A percentile compares a stretch with the other conserved stretches of the same genome.
Conservation (phyloP, 2,329 filamentous ascomycete species). For the Ilyonectria mors-panacis region DNA sequence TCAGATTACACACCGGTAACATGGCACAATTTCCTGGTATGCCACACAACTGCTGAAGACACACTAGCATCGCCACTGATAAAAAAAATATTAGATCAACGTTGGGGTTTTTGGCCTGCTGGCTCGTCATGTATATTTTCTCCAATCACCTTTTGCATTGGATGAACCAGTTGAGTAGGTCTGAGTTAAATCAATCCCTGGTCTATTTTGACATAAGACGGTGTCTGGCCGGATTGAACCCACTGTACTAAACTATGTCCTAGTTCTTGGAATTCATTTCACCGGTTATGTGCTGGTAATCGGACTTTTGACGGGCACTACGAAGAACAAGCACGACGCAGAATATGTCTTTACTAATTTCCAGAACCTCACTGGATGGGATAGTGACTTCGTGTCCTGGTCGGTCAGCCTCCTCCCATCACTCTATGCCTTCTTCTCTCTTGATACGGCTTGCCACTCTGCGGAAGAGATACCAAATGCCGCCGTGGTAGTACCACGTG, state of each 20-base stretch:
- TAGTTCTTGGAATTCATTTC: neutral
- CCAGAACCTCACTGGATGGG: neutral
- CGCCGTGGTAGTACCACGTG: neutral
- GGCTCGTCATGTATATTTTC: neutral
- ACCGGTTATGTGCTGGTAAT: neutral
- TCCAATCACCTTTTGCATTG: neutral
- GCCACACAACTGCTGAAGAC: neutral
- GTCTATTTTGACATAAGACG: too few relatives aligned
- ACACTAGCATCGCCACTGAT: neutral
- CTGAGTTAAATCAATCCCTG: neutral
- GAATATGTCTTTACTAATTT: slow-evolving; percentile 1
- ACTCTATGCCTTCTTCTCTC: slow-evolving; percentile 1
- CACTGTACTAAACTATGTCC: neutral
- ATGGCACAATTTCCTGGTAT: slow-evolving; percentile 1
- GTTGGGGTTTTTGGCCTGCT: neutral
- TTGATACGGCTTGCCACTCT: neutral
- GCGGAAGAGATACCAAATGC: neutral
- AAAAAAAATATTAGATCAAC: neutral
- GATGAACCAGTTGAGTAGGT: slow-evolving; percentile 1
- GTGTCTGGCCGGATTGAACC: too few relatives aligned
- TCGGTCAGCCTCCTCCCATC: neutral
- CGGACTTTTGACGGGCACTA: neutral
- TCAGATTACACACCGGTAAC: neutral
- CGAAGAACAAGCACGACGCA: neutral
- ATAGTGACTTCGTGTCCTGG: neutral